These are phyloP conservation scores for Pisolithus marmoratus DNA, from an alignment of 768 basidiomycete genomes.

Conservation along the genomic window DNA sequence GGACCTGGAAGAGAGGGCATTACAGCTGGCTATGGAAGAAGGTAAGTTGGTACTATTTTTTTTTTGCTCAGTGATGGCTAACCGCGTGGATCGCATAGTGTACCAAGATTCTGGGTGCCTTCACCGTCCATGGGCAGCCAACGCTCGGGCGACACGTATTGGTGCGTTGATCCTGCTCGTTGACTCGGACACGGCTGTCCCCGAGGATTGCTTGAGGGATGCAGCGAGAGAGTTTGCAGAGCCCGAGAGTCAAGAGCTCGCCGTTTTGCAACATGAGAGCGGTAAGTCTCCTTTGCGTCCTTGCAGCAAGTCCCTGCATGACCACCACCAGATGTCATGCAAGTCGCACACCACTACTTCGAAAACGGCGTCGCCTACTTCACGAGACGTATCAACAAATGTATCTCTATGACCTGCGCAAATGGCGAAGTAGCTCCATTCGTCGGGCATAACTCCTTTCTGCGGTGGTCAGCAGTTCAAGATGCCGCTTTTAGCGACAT, in stretches of 20 bases:
- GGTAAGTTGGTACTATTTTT: slow-evolving; percentile 30
- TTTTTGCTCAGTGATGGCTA: slow-evolving; percentile 27
- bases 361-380: slow-evolving; percentile 89
- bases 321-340: slow-evolving; percentile 65
- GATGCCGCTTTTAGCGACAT: slow-evolving; percentile 72
- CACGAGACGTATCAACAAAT: slow-evolving; percentile 80
- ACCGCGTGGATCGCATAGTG: slow-evolving; percentile 33
- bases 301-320: background rate
- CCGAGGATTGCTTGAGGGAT: slow-evolving; percentile 87
- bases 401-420: slow-evolving; percentile 72
- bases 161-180: slow-evolving; percentile 78
- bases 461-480: slow-evolving; percentile 86
- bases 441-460: slow-evolving; percentile 85
- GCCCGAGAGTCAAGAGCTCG: slow-evolving; percentile 57
- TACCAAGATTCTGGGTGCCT: slow-evolving; percentile 51
- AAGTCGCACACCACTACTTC: slow-evolving; percentile 85
- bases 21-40: slow-evolving; percentile 48
- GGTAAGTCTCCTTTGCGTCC: slow-evolving; percentile 34
- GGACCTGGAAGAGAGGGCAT: slow-evolving; percentile 43
- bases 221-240: slow-evolving; percentile 81
- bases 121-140: slow-evolving; percentile 72
- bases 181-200: slow-evolving; percentile 86
- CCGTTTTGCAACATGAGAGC: slow-evolving; percentile 87
- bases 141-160: slow-evolving; percentile 67
- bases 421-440: slow-evolving; percentile 77